Evolutionary conservation across 495 filamentous ascomycete genomes (phyloP).

Genomic region (Aspergillus wentii): DNA sequence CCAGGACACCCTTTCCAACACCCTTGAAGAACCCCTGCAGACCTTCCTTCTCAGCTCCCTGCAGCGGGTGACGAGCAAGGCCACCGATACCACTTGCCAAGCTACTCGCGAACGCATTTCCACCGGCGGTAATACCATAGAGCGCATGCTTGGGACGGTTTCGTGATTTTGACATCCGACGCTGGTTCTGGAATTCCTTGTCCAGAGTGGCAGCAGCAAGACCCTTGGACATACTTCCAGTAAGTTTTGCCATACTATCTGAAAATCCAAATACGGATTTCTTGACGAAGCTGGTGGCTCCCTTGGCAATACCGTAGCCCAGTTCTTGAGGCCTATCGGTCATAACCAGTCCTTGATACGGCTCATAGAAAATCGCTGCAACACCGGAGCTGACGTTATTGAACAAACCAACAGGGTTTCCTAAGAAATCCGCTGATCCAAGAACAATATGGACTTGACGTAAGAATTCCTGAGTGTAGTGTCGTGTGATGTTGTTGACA

Average conservation of each 20-base stretch:
- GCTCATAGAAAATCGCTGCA: constrained; percentile 97
- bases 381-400: constrained; percentile 97
- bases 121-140: constrained; percentile 92
- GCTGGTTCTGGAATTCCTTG: constrained; percentile 96
- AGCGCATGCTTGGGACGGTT: constrained; percentile 96
- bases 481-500: constrained; percentile 76
- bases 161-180: constrained; percentile 86
- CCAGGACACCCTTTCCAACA: constrained; percentile 89
- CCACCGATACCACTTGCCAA: constrained; percentile 92
- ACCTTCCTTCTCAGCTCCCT: constrained; percentile 95
- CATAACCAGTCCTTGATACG: constrained; percentile 95
- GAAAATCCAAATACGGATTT: constrained; percentile 96
- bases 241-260: constrained; percentile 94
- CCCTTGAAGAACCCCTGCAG: constrained; percentile 93
- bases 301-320: constrained; percentile 91
- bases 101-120: constrained; percentile 88
- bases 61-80: constrained; percentile 84
- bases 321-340: constrained; percentile 92
- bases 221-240: constrained; percentile 93
- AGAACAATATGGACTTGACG: constrained; percentile 94
- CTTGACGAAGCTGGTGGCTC: constrained; percentile 94
- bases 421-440: constrained; percentile 96
- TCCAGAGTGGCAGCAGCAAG: constrained; percentile 92
- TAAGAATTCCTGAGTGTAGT: constrained; percentile 94
- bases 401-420: constrained; percentile 95